Base-by-base conservation (phyloP, 1,284 basidiomycete species). In the Lignosus rhinocerotis region DNA sequence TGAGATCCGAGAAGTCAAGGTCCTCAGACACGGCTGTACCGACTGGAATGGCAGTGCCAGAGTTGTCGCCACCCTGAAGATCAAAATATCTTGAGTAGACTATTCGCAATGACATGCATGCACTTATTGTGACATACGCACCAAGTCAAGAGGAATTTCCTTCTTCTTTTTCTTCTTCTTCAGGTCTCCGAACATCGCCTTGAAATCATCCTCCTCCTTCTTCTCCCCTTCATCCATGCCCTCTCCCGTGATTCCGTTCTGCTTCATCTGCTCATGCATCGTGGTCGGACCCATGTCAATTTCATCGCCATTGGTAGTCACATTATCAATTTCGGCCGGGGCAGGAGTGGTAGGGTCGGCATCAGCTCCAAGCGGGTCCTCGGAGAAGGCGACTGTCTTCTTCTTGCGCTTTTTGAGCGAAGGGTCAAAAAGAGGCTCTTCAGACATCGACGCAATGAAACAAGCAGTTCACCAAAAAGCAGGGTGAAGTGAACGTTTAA, bases 141-240 rank as follows among this genome's bases (percentile, higher is more conserved):
- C 92, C 55, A 93, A 77, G 71, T 94, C 93, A 70, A 92, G 81
- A 5, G 89, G 90, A 55, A 94, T 89, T 60, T 92, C 91, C 80
- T 94, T 93, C 79, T 92, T 93, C 77, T 93, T 94, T 75, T 93
- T 94, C 76, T 94, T 94, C 81, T 94, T 94, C 83, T 94, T 94
- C 70, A 93, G 70, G 69, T 92, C 92, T 6, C 88, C 92, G 69
- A 94, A 94, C 84, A 94, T 89, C 52, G 89, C 83, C 67, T 90
- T 89, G 69, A 86, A 80, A 45, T 93, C 90, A 42, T 92, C 88
- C 0, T 87, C 87, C 63, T 83, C 83, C 59, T 82, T 80, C 66
- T 76, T 78, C 67, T 76, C 74, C 65, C 75, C 79, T 8, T 57
- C 69, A 42, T 67, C 72, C 16, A 61, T 71, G 14, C 65, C 74